phyloP scores from a whole-genome alignment of 768 basidiomycete species.

The Suillus subluteus region DNA sequence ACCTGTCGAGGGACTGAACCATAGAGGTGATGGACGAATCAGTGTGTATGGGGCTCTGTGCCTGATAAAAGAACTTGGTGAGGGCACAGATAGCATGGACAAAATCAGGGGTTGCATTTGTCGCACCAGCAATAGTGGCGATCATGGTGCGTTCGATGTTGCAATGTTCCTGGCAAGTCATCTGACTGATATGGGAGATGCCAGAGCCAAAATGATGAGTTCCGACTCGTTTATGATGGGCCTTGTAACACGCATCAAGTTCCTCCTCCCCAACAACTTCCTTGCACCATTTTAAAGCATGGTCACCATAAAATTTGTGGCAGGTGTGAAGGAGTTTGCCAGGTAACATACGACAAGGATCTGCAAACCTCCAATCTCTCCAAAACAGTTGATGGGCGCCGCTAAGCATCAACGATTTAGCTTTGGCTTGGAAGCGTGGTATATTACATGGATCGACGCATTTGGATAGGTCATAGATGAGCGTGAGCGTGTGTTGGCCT shows the following conservation, averaged over 20 bases:
- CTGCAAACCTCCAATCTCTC: slow-evolving; percentile 38
- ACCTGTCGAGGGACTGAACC: background rate
- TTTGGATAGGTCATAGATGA: slow-evolving; percentile 8
- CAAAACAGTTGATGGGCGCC: slow-evolving; percentile 35
- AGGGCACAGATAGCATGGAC: background rate
- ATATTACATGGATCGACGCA: slow-evolving; percentile 27
- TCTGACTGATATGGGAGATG: slow-evolving; percentile 42
- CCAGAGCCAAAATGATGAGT: slow-evolving; percentile 42
- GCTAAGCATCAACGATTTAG: slow-evolving; percentile 15
- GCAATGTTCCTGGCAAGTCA: slow-evolving; percentile 43
- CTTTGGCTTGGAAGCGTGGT: slow-evolving; percentile 24
- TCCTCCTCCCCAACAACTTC: slow-evolving; percentile 33
- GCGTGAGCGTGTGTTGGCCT: background rate
- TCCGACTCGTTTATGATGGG: slow-evolving; percentile 34
- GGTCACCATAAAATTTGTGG: slow-evolving; percentile 26
- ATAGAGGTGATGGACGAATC: background rate
- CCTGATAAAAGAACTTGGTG: background rate
- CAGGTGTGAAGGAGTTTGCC: slow-evolving; percentile 43
- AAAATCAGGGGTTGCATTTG: slow-evolving; percentile 25
- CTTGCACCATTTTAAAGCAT: slow-evolving; percentile 43
- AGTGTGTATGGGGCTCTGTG: slow-evolving; percentile 1
- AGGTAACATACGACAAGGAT: slow-evolving; percentile 37
- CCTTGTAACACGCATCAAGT: slow-evolving; percentile 38
- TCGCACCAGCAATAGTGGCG: slow-evolving; percentile 33
- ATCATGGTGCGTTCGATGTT: slow-evolving; percentile 41